Evolutionary conservation across 805 yeast species (phyloP).

Genomic region (Metschnikowia matae): DNA sequence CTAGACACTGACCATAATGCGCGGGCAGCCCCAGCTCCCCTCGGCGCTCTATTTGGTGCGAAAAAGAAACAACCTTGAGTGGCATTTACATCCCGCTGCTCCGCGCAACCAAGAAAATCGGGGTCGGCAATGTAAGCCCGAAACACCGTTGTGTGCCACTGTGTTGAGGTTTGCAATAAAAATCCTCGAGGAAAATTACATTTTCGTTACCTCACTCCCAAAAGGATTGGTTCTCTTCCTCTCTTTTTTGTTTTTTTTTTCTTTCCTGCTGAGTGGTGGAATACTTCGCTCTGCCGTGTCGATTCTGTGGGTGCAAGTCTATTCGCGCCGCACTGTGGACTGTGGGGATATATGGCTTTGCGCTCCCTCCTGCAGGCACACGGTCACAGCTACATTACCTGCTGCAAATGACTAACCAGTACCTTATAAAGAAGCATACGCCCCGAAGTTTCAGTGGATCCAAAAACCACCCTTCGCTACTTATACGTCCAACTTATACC

Average conservation of each 20-base stretch:
- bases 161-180: not conserved
- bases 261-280: not conserved
- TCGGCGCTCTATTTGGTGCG: not conserved
- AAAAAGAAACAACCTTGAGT: conserved; percentile 2
- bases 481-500: not conserved
- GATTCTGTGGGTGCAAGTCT: not conserved
- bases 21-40: not conserved
- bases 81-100: conserved; percentile 4
- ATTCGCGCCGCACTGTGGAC: conserved; percentile 3
- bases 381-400: not conserved
- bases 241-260: not conserved
- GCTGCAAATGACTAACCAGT: conserved; percentile 1
- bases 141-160: not conserved
- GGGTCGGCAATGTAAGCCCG: not conserved
- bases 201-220: no score
- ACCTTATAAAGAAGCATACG: not conserved
- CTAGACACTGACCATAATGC: not conserved
- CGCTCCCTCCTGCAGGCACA: conserved; percentile 1
- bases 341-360: conserved; percentile 4
- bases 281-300: not conserved
- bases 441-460: not conserved
- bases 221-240: no score
- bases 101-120: conserved; percentile 5
- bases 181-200: no score
- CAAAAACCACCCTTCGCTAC: no score